Conservation (phyloP, 2,329 filamentous ascomycete species). For the Colletotrichum cordylinicola region DNA sequence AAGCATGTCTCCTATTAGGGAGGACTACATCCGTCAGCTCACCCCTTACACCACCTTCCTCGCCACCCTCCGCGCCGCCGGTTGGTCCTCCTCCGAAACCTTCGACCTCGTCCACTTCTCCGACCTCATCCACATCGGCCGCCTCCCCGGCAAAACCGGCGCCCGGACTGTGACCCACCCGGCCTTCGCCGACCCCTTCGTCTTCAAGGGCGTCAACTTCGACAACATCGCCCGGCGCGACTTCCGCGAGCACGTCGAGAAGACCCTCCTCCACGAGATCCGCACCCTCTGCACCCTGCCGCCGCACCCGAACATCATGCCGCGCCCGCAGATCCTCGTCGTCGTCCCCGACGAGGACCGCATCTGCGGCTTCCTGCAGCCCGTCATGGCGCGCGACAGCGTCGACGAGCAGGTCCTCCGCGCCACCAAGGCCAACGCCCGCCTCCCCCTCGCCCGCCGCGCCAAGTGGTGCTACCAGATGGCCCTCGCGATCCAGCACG, state of each 20-base stretch:
- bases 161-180: constrained; percentile 8
- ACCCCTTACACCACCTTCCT: neutral
- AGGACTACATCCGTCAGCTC: constrained; percentile 18
- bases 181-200: neutral
- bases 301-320: constrained; percentile 25
- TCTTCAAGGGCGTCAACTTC: constrained; percentile 25
- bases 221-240: neutral
- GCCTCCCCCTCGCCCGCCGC: constrained; percentile 21
- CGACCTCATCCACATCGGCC: neutral
- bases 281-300: constrained; percentile 17
- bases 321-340: constrained; percentile 15
- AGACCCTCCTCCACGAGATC: constrained; percentile 24
- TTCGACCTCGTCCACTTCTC: constrained; percentile 13
- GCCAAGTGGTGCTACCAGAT: constrained; percentile 29
- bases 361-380: constrained; percentile 25
- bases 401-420: constrained; percentile 21
- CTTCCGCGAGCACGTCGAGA: constrained; percentile 10
- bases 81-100: neutral
- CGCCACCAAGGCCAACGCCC: constrained; percentile 9
- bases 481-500: constrained; percentile 26
- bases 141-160: constrained; percentile 21
- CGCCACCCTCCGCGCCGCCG: neutral
- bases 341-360: neutral
- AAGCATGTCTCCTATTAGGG: neutral
- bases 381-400: constrained; percentile 14